A percentile compares a stretch with the other conserved stretches of the same genome.
phyloP scores from a whole-genome alignment of 2,329 filamentous ascomycete species.

The Diaporthe vexans region DNA sequence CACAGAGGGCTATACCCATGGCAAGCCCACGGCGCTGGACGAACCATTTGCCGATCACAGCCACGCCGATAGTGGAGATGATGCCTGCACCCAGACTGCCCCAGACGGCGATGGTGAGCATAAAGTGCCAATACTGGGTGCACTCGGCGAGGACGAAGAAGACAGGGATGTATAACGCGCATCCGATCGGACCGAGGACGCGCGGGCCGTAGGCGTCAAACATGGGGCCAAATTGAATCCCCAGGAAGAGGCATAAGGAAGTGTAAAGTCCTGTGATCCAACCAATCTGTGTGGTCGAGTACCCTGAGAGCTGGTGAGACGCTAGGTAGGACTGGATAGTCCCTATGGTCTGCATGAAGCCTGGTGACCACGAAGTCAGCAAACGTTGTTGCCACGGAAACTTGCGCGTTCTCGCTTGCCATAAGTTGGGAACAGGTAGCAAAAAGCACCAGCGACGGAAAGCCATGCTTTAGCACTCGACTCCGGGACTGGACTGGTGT shows the following conservation, averaged over 20 bases:
- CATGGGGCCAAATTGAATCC: constrained; percentile 62
- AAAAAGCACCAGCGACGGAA: constrained; percentile 37
- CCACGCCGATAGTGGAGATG: constrained; percentile 53
- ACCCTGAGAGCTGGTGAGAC: constrained; percentile 58
- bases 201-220: constrained; percentile 63
- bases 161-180: constrained; percentile 53
- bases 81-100: constrained; percentile 58
- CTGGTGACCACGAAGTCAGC: constrained; percentile 44
- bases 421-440: constrained; percentile 39
- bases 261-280: constrained; percentile 64
- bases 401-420: constrained; percentile 19
- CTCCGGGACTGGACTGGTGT: neutral
- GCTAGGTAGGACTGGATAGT: constrained; percentile 62
- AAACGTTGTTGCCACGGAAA: neutral
- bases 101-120: constrained; percentile 59
- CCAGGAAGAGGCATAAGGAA: constrained; percentile 59
- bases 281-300: constrained; percentile 59
- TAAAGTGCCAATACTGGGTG: constrained; percentile 62
- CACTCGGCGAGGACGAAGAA: constrained; percentile 63
- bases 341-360: constrained; percentile 63
- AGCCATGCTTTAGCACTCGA: constrained; percentile 37
- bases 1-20: constrained; percentile 46
- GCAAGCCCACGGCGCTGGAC: constrained; percentile 45
- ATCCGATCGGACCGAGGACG: constrained; percentile 55
- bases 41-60: constrained; percentile 51